Conservation (phyloP, 129 eudicot genomes). For the Centaurea solstitialis region DNA sequence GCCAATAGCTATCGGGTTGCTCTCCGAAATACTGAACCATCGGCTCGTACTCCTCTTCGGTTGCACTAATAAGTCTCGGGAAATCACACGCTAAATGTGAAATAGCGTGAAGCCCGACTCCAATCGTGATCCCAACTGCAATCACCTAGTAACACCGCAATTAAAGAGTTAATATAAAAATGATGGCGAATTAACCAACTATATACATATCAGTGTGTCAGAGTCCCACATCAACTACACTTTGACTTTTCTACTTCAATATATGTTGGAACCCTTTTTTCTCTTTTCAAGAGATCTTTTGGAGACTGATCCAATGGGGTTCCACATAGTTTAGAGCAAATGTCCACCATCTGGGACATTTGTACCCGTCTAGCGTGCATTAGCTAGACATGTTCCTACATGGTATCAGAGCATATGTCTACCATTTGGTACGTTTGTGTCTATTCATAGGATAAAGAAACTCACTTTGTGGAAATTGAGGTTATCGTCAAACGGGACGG, state of each 20-base stretch:
- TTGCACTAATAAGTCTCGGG: conserved; percentile 54
- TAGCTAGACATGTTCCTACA: too few relatives aligned
- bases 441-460: neutral
- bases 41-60: conserved; percentile 46
- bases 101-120: conserved; percentile 51
- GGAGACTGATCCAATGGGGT: too few relatives aligned
- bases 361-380: too few relatives aligned
- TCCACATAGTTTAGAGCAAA: too few relatives aligned
- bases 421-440: too few relatives aligned
- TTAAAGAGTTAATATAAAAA: neutral
- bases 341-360: too few relatives aligned
- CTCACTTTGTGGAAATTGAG: conserved; percentile 66
- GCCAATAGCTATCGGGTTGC: conserved; percentile 49
- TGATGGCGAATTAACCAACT: neutral
- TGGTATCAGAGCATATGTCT: too few relatives aligned
- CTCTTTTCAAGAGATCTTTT: too few relatives aligned
- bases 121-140: conserved; percentile 49
- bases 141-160: conserved; percentile 30
- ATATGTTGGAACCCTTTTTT: too few relatives aligned
- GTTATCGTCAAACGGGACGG: conserved; percentile 62
- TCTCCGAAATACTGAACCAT: conserved; percentile 47
- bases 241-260: neutral
- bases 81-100: conserved; percentile 63
- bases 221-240: neutral
- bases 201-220: neutral